Evolutionary conservation across 345 rosid species (phyloP).

Genomic region (Pseudoturritis turrita): DNA sequence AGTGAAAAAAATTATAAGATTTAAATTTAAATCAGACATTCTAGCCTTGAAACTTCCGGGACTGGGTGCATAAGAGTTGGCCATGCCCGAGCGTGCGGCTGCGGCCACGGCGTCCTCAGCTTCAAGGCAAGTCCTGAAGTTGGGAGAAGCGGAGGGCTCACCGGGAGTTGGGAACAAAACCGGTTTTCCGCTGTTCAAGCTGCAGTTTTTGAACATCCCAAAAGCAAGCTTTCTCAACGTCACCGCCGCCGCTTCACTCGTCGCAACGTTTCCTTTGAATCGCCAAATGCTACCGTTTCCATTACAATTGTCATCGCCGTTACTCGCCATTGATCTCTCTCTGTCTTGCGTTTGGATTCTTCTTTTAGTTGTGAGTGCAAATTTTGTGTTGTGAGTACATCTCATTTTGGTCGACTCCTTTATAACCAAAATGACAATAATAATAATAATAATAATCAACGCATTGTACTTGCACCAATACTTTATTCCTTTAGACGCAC

Average conservation of each 20-base stretch:
- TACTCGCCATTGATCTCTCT: slow-evolving; percentile 6
- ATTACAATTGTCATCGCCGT: not conserved
- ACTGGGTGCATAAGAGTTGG: slow-evolving; percentile 40
- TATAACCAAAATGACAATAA: not conserved
- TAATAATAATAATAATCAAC: not conserved
- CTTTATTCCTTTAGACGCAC: not conserved
- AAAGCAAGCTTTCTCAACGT: slow-evolving; percentile 36
- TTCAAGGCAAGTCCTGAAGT: slow-evolving; percentile 37
- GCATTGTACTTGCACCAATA: not conserved
- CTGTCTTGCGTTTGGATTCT: not conserved
- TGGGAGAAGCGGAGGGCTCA: slow-evolving; percentile 46
- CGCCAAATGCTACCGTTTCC: not conserved
- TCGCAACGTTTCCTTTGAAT: slow-evolving; percentile 21
- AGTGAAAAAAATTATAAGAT: too few relatives aligned
- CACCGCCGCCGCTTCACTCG: slow-evolving; percentile 16
- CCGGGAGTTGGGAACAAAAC: slow-evolving; percentile 50
- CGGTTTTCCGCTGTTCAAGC: slow-evolving; percentile 26
- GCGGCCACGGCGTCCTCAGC: slow-evolving; percentile 53
- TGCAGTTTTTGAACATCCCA: slow-evolving; percentile 30
- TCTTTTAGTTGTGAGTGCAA: not conserved
- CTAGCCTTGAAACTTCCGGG: slow-evolving; percentile 51
- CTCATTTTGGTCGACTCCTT: not conserved
- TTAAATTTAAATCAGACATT: slow-evolving; percentile 25
- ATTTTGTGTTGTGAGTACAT: not conserved
- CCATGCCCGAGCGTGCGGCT: slow-evolving; percentile 42